These are phyloP conservation scores for Hypoxylon perforatum DNA, from an alignment of 495 filamentous ascomycete species.

Conservation along the genomic window DNA sequence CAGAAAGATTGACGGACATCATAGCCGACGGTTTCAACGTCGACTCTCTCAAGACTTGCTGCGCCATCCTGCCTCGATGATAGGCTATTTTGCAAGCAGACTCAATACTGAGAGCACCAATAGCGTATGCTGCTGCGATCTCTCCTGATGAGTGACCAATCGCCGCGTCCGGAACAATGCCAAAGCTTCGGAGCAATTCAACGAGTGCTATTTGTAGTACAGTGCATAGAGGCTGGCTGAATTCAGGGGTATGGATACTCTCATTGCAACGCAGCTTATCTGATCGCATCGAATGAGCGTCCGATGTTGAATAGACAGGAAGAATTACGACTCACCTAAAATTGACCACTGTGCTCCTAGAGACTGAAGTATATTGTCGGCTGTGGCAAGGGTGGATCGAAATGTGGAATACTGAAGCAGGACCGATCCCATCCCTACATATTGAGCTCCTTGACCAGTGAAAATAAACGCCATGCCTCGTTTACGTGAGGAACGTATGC, in stretches of 20 bases:
- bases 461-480: constrained; percentile 50
- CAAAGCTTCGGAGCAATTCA: constrained; percentile 58
- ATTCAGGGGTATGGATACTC: constrained; percentile 49
- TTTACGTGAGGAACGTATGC: no score
- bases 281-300: no score
- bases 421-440: constrained; percentile 59
- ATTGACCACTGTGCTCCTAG: constrained; percentile 49
- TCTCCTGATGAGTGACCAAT: constrained; percentile 71
- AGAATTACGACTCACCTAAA: constrained; percentile 38
- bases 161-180: constrained; percentile 56
- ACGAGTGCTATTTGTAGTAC: constrained; percentile 61
- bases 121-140: constrained; percentile 56
- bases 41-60: constrained; percentile 17
- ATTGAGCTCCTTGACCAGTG: constrained; percentile 58
- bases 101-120: constrained; percentile 47
- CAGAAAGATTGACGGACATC: constrained; percentile 53
- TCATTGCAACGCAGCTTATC: neutral
- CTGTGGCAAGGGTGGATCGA: no score
- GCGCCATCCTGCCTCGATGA: constrained; percentile 43
- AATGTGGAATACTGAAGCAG: constrained; percentile 45
- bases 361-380: constrained; percentile 31
- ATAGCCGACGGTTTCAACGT: constrained; percentile 45
- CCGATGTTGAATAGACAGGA: no score
- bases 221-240: constrained; percentile 55
- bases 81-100: constrained; percentile 58